Evolutionary conservation across 805 yeast species (phyloP).

Genomic region (Metschnikowia reukaufii): DNA sequence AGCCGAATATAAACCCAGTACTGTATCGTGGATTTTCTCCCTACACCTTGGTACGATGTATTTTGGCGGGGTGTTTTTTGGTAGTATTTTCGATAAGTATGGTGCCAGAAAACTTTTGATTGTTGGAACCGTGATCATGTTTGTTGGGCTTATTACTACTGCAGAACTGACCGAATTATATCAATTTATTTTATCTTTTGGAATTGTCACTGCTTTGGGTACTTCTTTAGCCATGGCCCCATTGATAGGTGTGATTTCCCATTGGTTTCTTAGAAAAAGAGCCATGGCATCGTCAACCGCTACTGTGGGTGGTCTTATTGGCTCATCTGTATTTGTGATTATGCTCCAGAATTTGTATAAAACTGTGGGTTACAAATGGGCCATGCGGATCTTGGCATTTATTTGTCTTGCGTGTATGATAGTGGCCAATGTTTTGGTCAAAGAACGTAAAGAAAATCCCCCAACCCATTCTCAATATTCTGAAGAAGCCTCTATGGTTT

Average conservation of each 20-base stretch:
- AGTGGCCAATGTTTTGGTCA: slow-evolving; percentile 13
- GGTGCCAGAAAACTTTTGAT: slow-evolving; percentile 42
- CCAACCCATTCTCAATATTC: not conserved
- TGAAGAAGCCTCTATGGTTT: not conserved
- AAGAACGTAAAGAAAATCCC: slow-evolving; percentile 4
- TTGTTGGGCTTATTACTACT: slow-evolving; percentile 44
- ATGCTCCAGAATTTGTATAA: slow-evolving; percentile 50
- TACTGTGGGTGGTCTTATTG: slow-evolving; percentile 52
- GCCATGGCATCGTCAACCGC: slow-evolving; percentile 48
- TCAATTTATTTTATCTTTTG: slow-evolving; percentile 54
- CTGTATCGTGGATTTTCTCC: slow-evolving; percentile 25
- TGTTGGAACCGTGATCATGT: slow-evolving; percentile 36
- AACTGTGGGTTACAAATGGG: slow-evolving; percentile 54
- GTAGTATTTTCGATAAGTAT: slow-evolving; percentile 45
- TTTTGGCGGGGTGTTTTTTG: slow-evolving; percentile 37
- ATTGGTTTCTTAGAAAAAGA: slow-evolving; percentile 44
- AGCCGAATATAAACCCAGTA: slow-evolving; percentile 12
- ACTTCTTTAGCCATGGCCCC: slow-evolving; percentile 44
- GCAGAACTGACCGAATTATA: slow-evolving; percentile 44
- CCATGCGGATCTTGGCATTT: slow-evolving; percentile 49
- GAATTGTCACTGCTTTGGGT: slow-evolving; percentile 44
- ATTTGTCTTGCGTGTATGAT: slow-evolving; percentile 39
- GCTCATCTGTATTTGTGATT: slow-evolving; percentile 55
- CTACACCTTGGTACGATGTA: slow-evolving; percentile 21
- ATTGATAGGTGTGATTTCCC: slow-evolving; percentile 43